Evolutionary conservation across 805 yeast genomes (phyloP).

Genomic region (Nakazawaea holstii): DNA sequence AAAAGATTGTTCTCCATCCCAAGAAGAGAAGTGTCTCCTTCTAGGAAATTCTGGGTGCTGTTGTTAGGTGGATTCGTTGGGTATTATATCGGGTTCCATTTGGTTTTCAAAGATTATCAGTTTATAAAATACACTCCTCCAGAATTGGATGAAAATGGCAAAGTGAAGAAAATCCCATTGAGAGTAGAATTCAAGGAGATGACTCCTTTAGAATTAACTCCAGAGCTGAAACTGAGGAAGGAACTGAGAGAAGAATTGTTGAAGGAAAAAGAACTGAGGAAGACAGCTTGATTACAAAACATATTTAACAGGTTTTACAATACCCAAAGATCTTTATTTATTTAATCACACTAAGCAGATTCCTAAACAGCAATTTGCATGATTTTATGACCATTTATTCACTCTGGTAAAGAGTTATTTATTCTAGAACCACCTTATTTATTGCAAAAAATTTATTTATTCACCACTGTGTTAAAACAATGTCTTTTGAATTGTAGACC

Average conservation of each 20-base stretch:
- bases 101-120: conserved; percentile 27
- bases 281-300: too few relatives aligned
- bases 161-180: conserved; percentile 30
- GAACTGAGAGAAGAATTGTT: background rate
- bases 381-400: too few relatives aligned
- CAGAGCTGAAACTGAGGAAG: conserved; percentile 17
- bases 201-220: conserved; percentile 33
- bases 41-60: conserved; percentile 3
- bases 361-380: too few relatives aligned
- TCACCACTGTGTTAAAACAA: too few relatives aligned
- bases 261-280: too few relatives aligned
- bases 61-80: conserved; percentile 14
- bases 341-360: too few relatives aligned
- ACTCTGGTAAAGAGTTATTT: too few relatives aligned
- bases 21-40: background rate
- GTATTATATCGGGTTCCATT: conserved; percentile 19
- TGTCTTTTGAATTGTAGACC: too few relatives aligned
- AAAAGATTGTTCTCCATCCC: background rate
- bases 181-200: conserved; percentile 29
- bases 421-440: too few relatives aligned
- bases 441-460: too few relatives aligned
- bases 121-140: conserved; percentile 36
- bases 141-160: conserved; percentile 31
- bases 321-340: too few relatives aligned
- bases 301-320: too few relatives aligned